Evolutionary conservation across 2,329 filamentous ascomycete genomes (phyloP), one percentile per base, ranked within the genome.

Genomic region (Albifimbria verrucaria): DNA sequence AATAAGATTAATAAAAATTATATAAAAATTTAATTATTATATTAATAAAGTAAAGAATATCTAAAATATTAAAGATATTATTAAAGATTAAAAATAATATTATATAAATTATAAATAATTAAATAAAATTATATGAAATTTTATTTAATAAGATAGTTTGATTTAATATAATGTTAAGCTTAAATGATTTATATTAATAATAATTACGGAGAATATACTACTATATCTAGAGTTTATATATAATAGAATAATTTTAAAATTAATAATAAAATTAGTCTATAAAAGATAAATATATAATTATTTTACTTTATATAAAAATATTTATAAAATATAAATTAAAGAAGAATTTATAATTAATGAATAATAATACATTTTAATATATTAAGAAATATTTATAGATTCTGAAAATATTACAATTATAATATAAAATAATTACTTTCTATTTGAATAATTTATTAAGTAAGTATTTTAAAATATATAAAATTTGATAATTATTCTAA

Each of bases 401-500:
- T n/a, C 39, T 43, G 7, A 43, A 43, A 10, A 43, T 10, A 43
- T n/a, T 43, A 43, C 7, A n/a, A 5, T 18, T 52, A 39, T 47
- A 24, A 23, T 43, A 48, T n/a, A 21, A 52, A 24, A 9, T 49
- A 21, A 18, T 53, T 21, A 21, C 11, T 22, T 23, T 50, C 28
- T 53, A 53, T 21, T 50, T 50, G 49, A 53, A 53, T 50, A 50
- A 53, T 45, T 47, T 41, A 17, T 46, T 53, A 45, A 25, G 39
- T 32, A 20, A 24, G 20, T 44, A 52, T 32, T 48, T 48, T 52
- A 49, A 24, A 26, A 42, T 32, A 26, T 20, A 28, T 10, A 43
- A 23, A 49, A 49, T 42, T 5, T 20, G 18, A 25, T 25, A 49
- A 18, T 18, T 44, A 26, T 17, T 52, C 25, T 49, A 52, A 21